These are phyloP conservation scores for Plasmodium malariae DNA, from an alignment of 169 alveolate species.

Conservation along the genomic window DNA sequence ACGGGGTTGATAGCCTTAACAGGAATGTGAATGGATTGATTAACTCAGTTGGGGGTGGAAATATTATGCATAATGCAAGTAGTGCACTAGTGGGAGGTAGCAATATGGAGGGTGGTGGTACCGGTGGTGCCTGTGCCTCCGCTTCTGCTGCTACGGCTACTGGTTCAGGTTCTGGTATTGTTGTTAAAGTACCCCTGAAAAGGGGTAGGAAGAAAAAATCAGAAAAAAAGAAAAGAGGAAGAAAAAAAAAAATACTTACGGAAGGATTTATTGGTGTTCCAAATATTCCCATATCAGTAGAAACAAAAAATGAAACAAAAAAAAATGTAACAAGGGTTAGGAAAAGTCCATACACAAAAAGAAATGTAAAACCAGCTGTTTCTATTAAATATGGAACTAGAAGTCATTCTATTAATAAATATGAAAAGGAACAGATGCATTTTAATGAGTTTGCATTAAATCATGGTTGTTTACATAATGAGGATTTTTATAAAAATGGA, in stretches of 20 bases:
- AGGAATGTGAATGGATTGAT: no score
- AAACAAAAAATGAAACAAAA: background rate
- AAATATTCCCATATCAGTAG: background rate
- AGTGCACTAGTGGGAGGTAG: no score
- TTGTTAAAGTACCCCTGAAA: constrained; percentile 33
- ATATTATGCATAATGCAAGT: no score
- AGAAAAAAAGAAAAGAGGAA: constrained; percentile 73
- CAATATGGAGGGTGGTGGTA: background rate
- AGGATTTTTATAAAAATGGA: constrained; percentile 24
- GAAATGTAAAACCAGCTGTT: constrained; percentile 24
- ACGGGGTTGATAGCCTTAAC: background rate
- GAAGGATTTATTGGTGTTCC: constrained; percentile 18
- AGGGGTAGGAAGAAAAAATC: constrained; percentile 77
- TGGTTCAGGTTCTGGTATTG: background rate
- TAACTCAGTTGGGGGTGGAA: no score
- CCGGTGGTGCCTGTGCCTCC: background rate
- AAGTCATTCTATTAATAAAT: constrained; percentile 34
- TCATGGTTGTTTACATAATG: constrained; percentile 5
- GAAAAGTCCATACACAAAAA: constrained; percentile 15
- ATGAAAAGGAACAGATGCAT: background rate
- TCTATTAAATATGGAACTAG: constrained; percentile 69
- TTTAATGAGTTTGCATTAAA: background rate
- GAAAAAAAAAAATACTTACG: constrained; percentile 35
- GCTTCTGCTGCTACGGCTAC: background rate
- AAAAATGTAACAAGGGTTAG: background rate